Conservation (phyloP, 2,329 filamentous ascomycete genomes). For the Colletotrichum noveboracense region DNA sequence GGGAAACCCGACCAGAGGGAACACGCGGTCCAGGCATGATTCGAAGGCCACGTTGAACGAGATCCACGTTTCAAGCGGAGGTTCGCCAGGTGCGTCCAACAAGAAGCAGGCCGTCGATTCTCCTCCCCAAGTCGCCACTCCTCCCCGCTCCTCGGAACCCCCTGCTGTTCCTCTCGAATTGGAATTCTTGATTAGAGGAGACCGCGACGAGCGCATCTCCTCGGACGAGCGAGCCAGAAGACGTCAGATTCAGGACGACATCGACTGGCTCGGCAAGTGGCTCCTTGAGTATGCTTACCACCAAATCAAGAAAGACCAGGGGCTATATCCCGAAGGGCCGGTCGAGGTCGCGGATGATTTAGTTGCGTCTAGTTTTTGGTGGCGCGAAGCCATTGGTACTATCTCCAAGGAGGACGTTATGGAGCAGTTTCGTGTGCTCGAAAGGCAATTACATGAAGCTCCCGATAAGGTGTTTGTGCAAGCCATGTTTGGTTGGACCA, state of each 20-base stretch:
- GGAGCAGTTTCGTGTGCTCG: neutral
- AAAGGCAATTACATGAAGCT: neutral
- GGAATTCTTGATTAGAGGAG: neutral
- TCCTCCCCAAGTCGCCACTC: neutral
- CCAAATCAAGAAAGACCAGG: neutral
- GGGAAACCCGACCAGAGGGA: neutral
- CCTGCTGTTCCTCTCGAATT: neutral
- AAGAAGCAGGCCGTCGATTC: neutral
- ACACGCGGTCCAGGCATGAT: neutral
- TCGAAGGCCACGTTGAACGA: neutral
- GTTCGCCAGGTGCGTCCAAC: neutral
- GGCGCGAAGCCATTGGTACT: neutral
- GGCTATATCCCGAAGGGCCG: neutral
- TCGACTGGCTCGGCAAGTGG: neutral
- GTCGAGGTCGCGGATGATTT: neutral
- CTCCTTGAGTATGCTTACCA: neutral
- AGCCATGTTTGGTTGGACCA: neutral
- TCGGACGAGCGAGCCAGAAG: neutral
- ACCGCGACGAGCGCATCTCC: neutral
- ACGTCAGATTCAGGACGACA: neutral
- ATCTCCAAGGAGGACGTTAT: neutral
- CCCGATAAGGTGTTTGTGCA: neutral
- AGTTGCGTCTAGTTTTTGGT: neutral
- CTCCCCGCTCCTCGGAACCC: neutral
- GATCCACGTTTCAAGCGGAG: neutral